These are phyloP conservation scores for Diaporthe sp. DNA, from an alignment of 2,329 filamentous ascomycete genomes.

Conservation along the genomic window DNA sequence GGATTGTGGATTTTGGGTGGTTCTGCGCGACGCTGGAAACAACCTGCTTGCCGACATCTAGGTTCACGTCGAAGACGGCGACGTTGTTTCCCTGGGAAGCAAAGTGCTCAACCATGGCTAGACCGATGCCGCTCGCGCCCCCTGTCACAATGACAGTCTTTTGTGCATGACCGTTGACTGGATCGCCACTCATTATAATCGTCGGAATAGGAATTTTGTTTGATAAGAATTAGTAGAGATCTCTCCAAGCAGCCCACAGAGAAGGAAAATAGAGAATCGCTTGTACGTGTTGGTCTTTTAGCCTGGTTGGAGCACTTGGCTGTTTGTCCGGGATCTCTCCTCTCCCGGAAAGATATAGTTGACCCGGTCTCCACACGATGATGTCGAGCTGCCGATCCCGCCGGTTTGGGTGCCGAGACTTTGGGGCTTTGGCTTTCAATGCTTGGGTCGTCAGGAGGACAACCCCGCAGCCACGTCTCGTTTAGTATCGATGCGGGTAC, in stretches of 20 bases:
- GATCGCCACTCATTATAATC: background rate
- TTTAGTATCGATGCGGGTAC: background rate
- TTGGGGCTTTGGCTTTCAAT: conserved; percentile 12
- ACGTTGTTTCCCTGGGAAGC: conserved; percentile 46
- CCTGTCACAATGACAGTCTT: conserved; percentile 48
- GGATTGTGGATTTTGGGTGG: conserved; percentile 39
- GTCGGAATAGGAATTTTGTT: accelerated
- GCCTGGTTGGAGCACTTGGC: background rate
- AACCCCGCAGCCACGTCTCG: conserved; percentile 22
- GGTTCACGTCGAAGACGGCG: conserved; percentile 48
- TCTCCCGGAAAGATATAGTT: conserved; percentile 9
- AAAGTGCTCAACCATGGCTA: conserved; percentile 47
- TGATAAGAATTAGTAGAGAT: too few species aligned
- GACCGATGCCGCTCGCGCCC: conserved; percentile 49
- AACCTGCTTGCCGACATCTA: conserved; percentile 39
- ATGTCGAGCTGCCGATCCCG: conserved; percentile 11
- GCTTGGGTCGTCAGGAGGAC: conserved; percentile 12
- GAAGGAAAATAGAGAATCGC: background rate
- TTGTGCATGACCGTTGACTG: background rate
- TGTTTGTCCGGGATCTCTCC: background rate
- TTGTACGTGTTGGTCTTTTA: background rate
- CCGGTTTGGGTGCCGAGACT: conserved; percentile 18
- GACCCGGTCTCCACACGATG: conserved; percentile 25
- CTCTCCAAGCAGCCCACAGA: background rate
- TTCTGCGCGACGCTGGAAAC: conserved; percentile 41